Percentiles rank a stretch among this genome's conserved stretches.
Evolutionary conservation across 305 asterid species (phyloP).

Genomic region (Solanum aculeatissimum): DNA sequence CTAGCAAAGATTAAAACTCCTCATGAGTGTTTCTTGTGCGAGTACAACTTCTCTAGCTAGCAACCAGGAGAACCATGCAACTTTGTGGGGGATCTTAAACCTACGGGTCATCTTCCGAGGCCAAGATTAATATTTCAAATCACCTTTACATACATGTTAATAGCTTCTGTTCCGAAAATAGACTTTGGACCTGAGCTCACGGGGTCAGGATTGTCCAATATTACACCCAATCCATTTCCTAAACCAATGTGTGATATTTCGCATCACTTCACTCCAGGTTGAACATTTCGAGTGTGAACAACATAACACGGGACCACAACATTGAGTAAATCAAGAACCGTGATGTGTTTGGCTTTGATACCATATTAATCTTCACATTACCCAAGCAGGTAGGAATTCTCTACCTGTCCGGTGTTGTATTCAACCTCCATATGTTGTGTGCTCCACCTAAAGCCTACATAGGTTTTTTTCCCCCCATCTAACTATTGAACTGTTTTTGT

Average conservation of each 20-base stretch:
- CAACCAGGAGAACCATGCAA: too few species aligned
- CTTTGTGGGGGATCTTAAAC: too few species aligned
- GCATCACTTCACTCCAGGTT: neutral
- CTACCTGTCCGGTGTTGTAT: neutral
- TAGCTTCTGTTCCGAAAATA: neutral
- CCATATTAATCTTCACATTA: neutral
- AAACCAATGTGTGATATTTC: neutral
- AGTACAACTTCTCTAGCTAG: too few species aligned
- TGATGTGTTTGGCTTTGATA: neutral
- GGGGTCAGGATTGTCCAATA: neutral
- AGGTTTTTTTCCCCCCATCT: neutral
- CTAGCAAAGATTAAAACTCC: too few species aligned
- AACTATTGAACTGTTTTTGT: neutral
- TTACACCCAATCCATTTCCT: neutral
- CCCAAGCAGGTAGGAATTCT: neutral
- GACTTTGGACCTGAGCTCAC: neutral
- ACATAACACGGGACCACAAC: neutral
- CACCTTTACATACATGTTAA: neutral
- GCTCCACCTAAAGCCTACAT: neutral
- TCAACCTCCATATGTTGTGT: neutral
- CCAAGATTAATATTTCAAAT: neutral
- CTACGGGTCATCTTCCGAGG: too few species aligned
- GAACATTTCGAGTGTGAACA: neutral
- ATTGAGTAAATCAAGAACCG: neutral
- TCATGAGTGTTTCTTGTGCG: too few species aligned